Evolutionary conservation across 106 monocot genomes (phyloP).

Genomic region (Platanthera guangdongensis): DNA sequence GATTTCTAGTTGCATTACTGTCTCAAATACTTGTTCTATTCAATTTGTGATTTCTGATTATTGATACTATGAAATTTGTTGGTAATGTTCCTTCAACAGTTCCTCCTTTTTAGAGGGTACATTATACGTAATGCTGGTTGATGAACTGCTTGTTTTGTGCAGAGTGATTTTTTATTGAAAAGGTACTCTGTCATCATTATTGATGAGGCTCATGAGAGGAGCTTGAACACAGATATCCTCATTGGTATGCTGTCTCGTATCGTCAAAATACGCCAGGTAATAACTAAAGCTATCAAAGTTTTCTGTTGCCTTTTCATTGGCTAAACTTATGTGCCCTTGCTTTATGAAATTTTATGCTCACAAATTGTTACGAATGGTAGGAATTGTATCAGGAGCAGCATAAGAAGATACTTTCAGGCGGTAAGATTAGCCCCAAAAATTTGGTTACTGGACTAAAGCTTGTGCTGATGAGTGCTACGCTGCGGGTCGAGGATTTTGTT

Average conservation of each 20-base stretch:
- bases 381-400: constrained; percentile 64
- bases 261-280: constrained; percentile 66
- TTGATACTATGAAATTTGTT: background rate
- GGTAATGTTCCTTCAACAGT: background rate
- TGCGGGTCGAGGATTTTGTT: constrained; percentile 81
- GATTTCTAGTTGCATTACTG: too few species aligned
- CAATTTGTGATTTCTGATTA: too few species aligned
- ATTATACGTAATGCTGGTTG: background rate
- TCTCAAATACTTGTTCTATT: too few species aligned
- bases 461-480: constrained; percentile 93
- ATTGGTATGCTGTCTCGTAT: constrained; percentile 94
- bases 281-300: background rate
- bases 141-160: constrained; percentile 7
- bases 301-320: background rate
- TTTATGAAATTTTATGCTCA: background rate
- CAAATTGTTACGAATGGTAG: constrained; percentile 22
- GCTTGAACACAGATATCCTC: constrained; percentile 94
- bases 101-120: background rate
- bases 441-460: constrained; percentile 55
- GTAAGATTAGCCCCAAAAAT: constrained; percentile 44
- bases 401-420: constrained; percentile 44
- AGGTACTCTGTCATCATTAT: constrained; percentile 80
- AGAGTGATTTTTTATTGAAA: constrained; percentile 88
- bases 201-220: constrained; percentile 99
- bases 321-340: background rate